phyloP scores from a whole-genome alignment of 2,329 filamentous ascomycete species.

The Lasiodiplodia hormozganensis region DNA sequence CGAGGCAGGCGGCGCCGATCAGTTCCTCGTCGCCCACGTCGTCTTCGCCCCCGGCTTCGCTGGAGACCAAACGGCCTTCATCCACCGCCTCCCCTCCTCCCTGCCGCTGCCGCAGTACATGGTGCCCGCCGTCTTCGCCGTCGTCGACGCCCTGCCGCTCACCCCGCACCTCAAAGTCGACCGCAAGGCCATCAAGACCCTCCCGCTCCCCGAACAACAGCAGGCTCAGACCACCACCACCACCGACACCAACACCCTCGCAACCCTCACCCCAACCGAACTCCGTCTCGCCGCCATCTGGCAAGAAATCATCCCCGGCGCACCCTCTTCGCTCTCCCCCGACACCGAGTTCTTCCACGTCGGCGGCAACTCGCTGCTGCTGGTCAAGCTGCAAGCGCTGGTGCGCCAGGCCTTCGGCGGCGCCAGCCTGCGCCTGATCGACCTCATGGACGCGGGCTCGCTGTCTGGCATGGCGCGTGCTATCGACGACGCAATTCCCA shows the following conservation, averaged over 20 bases:
- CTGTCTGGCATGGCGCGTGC: background rate
- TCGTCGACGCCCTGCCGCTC: too few species aligned
- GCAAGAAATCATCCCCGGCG: constrained; percentile 6
- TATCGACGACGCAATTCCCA: background rate
- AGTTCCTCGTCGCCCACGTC: too few species aligned
- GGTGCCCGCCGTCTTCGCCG: too few species aligned
- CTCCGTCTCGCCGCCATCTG: constrained; percentile 8
- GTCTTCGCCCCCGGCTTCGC: too few species aligned
- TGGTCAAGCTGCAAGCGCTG: constrained; percentile 9
- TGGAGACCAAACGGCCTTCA: too few species aligned
- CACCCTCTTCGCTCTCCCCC: background rate
- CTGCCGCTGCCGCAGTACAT: too few species aligned
- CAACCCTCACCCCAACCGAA: constrained; percentile 8
- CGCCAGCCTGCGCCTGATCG: background rate
- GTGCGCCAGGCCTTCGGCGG: background rate
- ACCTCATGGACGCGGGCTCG: background rate
- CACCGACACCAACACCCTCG: constrained; percentile 16
- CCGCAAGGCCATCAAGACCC: background rate
- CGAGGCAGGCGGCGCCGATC: too few species aligned
- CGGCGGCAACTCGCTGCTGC: constrained; percentile 27
- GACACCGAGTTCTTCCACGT: constrained; percentile 23
- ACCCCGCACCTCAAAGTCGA: background rate
- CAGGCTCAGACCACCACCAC: background rate
- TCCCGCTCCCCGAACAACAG: too few species aligned
- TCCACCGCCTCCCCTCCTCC: too few species aligned